These are phyloP conservation scores for Aspergillus sojae DNA, from an alignment of 2,329 filamentous ascomycete genomes.

Conservation along the genomic window DNA sequence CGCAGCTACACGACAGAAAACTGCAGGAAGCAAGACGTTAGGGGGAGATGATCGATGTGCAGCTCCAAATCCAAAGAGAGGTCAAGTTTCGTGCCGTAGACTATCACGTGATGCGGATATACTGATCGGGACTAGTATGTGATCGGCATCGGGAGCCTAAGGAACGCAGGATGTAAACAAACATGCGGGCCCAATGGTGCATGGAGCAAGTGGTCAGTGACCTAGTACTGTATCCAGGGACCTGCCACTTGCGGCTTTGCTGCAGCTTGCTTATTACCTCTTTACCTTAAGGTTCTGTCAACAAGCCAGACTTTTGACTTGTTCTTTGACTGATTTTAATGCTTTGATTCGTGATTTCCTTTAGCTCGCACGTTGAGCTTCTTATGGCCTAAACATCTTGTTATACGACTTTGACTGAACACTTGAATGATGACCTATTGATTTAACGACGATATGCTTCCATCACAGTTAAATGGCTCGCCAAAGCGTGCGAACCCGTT, in stretches of 20 bases:
- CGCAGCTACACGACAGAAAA: not conserved
- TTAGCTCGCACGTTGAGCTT: constrained; percentile 18
- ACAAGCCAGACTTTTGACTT: not conserved
- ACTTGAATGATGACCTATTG: constrained; percentile 34
- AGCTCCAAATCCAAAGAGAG: constrained; percentile 19
- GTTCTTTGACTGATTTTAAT: not conserved
- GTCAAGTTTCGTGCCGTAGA: constrained; percentile 23
- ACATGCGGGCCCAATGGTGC: constrained; percentile 25
- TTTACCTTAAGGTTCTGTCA: constrained; percentile 3
- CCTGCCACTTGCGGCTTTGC: constrained; percentile 9
- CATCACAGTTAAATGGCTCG: constrained; percentile 62
- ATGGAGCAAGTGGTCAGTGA: constrained; percentile 9
- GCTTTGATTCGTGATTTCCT: not conserved
- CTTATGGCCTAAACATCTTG: constrained; percentile 9
- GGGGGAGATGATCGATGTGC: not conserved
- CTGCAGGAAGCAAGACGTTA: constrained; percentile 4
- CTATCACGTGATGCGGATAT: constrained; percentile 27
- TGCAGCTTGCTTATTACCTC: not conserved
- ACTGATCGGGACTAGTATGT: constrained; percentile 27
- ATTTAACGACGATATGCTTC: constrained; percentile 49
- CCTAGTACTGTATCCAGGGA: not conserved
- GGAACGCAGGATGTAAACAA: constrained; percentile 44
- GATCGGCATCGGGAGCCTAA: constrained; percentile 35
- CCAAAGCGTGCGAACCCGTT: constrained; percentile 83
- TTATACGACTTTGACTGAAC: constrained; percentile 21